Percentiles rank a stretch among this genome's conserved stretches.
phyloP scores from a whole-genome alignment of 1,284 basidiomycete genomes.

The Megacollybia platyphylla region DNA sequence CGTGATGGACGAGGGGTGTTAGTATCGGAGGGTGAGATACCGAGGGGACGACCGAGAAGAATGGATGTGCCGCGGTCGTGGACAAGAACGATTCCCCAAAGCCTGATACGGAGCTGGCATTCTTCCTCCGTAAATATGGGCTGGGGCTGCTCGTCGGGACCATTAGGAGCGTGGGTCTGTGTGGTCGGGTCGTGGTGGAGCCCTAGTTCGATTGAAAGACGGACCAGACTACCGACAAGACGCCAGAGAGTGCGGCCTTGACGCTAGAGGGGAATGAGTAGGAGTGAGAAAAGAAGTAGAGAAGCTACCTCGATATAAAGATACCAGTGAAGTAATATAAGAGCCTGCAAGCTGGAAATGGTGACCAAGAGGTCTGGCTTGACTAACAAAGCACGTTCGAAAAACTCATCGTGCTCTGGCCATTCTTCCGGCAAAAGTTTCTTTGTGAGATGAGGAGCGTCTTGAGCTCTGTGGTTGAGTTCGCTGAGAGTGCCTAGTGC shows the following conservation, averaged over 20 bases:
- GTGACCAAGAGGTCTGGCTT: conserved; percentile 73
- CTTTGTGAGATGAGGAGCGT: conserved; percentile 23
- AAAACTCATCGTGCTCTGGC: conserved; percentile 74
- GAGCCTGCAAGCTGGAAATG: conserved; percentile 64
- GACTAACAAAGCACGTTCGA: conserved; percentile 58
- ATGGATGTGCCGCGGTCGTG: conserved; percentile 78
- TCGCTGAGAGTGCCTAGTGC: conserved; percentile 73
- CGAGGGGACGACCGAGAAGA: conserved; percentile 71
- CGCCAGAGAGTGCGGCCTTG: conserved; percentile 78
- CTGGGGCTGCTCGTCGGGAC: background rate
- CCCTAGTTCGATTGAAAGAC: conserved; percentile 67
- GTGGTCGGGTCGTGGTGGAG: conserved; percentile 70
- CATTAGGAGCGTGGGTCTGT: conserved; percentile 31
- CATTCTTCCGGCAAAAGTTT: conserved; percentile 58
- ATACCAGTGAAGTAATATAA: conserved; percentile 76
- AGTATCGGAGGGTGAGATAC: conserved; percentile 62
- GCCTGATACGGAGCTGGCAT: conserved; percentile 58
- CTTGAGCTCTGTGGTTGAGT: conserved; percentile 39
- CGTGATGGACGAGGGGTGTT: conserved; percentile 62
- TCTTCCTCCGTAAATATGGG: conserved; percentile 54
- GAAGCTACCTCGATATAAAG: conserved; percentile 65
- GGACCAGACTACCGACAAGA: conserved; percentile 68
- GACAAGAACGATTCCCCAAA: conserved; percentile 71
- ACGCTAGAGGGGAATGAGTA: conserved; percentile 30
- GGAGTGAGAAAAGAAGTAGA: background rate